These are phyloP conservation scores for Boechera divaricarpa DNA, from an alignment of 345 rosid genomes.

Conservation along the genomic window DNA sequence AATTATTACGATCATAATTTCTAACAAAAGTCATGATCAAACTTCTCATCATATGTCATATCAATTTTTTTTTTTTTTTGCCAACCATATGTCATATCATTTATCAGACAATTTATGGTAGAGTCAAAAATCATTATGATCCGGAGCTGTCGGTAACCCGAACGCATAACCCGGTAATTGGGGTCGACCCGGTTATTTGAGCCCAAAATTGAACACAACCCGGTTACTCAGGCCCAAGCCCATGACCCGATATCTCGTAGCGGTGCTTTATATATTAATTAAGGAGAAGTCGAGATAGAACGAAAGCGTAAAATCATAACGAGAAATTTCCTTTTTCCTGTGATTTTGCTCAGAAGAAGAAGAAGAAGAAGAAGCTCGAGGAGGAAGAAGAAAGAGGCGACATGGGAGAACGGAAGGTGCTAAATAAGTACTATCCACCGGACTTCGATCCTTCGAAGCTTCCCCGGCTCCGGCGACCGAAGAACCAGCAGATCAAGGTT, in stretches of 20 bases:
- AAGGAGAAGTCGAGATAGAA: not conserved
- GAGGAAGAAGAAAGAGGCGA: conserved; percentile 33
- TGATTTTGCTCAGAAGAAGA: conserved; percentile 18
- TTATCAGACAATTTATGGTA: not conserved
- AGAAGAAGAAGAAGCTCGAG: conserved; percentile 28
- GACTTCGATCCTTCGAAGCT: conserved; percentile 93
- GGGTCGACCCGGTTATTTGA: not conserved
- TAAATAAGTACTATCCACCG: conserved; percentile 93
- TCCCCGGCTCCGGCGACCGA: conserved; percentile 72
- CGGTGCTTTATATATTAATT: not conserved
- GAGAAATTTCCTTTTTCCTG: not conserved
- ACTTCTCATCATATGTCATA: not conserved
- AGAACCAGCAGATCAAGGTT: conserved; percentile 90
- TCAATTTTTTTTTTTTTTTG: too few species aligned
- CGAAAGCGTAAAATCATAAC: not conserved
- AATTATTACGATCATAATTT: not conserved
- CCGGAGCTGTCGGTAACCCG: not conserved
- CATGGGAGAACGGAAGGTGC: conserved; percentile 96
- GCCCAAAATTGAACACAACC: not conserved
- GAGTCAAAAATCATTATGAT: not conserved
- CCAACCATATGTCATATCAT: too few species aligned
- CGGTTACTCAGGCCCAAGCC: conserved; percentile 20
- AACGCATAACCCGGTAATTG: not conserved
- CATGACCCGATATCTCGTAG: conserved; percentile 2
- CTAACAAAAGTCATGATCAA: not conserved